A percentile compares a stretch with the other conserved stretches of the same genome.
Conservation (phyloP, 257 asterid genomes). For the Gentiana macrophylla region DNA sequence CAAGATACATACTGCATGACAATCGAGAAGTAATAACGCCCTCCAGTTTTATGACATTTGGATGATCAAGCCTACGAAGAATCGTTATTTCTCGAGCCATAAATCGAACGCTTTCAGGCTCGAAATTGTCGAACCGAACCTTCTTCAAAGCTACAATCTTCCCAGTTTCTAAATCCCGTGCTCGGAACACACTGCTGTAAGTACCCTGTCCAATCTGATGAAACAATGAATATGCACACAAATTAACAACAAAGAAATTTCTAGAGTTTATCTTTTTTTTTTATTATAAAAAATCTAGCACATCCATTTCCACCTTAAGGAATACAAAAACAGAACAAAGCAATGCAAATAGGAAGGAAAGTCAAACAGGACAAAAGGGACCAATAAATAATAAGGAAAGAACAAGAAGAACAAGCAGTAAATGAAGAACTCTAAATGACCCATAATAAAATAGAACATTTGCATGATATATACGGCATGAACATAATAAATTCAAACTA, state of each 20-base stretch:
- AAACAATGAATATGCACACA: conserved; percentile 3
- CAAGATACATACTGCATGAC: conserved; percentile 87
- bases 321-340: too few species aligned
- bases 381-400: too few species aligned
- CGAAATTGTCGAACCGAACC: conserved; percentile 88
- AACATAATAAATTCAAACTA: not conserved
- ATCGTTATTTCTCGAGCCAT: conserved; percentile 90
- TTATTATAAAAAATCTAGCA: too few species aligned
- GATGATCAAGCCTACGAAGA: conserved; percentile 86
- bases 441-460: too few species aligned
- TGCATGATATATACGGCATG: too few species aligned
- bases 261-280: too few species aligned
- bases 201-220: conserved; percentile 96
- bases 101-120: conserved; percentile 94
- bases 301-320: too few species aligned
- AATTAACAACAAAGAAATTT: conserved; percentile 5
- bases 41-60: conserved; percentile 73
- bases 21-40: conserved; percentile 75
- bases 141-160: conserved; percentile 76
- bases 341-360: too few species aligned
- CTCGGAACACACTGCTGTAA: conserved; percentile 86
- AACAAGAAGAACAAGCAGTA: too few species aligned
- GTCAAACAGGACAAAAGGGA: too few species aligned
- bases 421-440: too few species aligned
- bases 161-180: conserved; percentile 76